A percentile compares a stretch with the other conserved stretches of the same genome.
These are phyloP conservation scores for Dictyophora rubrovolvata DNA, from an alignment of 768 basidiomycete genomes.

Conservation along the genomic window DNA sequence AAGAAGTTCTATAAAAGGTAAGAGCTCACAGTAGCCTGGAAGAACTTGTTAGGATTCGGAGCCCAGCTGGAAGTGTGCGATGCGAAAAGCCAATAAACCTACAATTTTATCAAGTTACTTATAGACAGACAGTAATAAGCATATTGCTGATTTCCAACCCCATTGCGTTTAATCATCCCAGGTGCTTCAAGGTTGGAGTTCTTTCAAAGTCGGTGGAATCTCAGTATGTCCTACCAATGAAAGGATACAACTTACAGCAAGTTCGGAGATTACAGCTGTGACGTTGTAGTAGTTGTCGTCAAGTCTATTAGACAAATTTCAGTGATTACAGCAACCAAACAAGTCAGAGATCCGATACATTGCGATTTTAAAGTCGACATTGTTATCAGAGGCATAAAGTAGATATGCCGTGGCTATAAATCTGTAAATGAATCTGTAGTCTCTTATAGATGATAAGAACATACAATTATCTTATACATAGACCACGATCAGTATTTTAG, in stretches of 20 bases:
- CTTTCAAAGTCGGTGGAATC: conserved; percentile 18
- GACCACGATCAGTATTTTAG: neutral
- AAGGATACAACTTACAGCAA: conserved; percentile 20
- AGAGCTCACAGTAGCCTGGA: conserved; percentile 36
- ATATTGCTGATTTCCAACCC: conserved; percentile 23
- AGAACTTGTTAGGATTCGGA: conserved; percentile 53
- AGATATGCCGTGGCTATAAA: conserved; percentile 41
- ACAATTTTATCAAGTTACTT: neutral
- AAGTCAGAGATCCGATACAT: conserved; percentile 6
- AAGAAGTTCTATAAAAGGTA: neutral
- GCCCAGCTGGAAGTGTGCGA: conserved; percentile 48
- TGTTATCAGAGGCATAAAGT: conserved; percentile 57
- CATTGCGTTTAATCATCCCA: conserved; percentile 49
- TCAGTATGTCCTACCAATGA: neutral
- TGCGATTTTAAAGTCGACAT: conserved; percentile 61
- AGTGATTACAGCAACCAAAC: neutral
- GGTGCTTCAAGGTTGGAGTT: conserved; percentile 49
- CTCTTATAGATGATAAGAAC: neutral
- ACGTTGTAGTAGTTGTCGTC: conserved; percentile 54
- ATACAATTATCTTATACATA: conserved; percentile 5
- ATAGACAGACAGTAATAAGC: conserved; percentile 6
- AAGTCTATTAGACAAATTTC: conserved; percentile 15
- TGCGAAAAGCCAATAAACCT: conserved; percentile 50
- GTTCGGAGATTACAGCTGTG: conserved; percentile 32
- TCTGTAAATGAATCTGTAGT: conserved; percentile 18